Evolutionary conservation across 2,329 filamentous ascomycete species (phyloP), one percentile per base, ranked within the genome.

Genomic region (Karstenula rhodostoma): DNA sequence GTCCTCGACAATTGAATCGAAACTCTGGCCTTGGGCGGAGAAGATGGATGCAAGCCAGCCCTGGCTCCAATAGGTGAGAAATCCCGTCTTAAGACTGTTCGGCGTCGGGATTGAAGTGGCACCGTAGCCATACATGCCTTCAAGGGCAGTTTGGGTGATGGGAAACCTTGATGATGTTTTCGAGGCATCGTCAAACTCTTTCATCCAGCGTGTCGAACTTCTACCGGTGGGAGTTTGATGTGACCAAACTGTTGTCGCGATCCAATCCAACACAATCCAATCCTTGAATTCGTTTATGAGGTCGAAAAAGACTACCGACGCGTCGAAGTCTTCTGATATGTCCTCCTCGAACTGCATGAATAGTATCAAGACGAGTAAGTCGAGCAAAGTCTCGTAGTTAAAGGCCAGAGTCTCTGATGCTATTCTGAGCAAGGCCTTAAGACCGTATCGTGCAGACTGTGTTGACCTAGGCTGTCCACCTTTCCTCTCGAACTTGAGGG

Each of bases 261-360:
- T 51, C 77, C 78, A 80, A 10, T 62, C 70, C 40, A 79, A 66
- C 2, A 77, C 68, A 47, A 72, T 63, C 56, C 73, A 72, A 57
- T 79, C 75, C 53, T 77, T 75, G 56, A 79, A 73, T 29, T 73
- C 67, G 42, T 65, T 64, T 7, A 77, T 87, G 19, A 99, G 83
- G 58, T 90, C 85, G n/a, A 83, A 81, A 35, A 95, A 82, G 6
- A 97, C 83, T 49, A 86, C 69, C 6, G 70, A 67, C 7, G 75
- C 84, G 70, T 87, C 80, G 78, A 90, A 94, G 37, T 94, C 87
- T 4, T 84, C 81, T 2, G 87, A 87, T 17, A 91, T 86, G 43
- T 92, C 88, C 44, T 90, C 88, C 65, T 89, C 86, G 42, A 89
- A 89, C 74, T 95, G 90, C 84, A 98, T 90, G 76, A 97, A 93